Evolutionary conservation across 2,329 filamentous ascomycete genomes (phyloP).

Genomic region (Epichloe glyceriae): DNA sequence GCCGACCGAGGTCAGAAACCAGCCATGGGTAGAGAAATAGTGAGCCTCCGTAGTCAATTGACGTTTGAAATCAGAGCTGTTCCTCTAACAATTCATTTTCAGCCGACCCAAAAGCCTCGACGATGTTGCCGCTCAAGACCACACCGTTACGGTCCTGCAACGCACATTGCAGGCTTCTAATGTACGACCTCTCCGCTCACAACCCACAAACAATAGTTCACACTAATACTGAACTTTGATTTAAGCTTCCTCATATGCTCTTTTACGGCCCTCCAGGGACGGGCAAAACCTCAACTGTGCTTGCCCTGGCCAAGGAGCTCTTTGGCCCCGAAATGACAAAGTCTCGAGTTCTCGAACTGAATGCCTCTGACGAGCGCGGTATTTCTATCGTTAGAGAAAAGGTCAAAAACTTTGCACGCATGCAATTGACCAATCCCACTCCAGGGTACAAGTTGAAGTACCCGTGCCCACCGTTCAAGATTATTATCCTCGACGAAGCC

Average conservation of each 20-base stretch:
- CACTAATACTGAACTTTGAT: constrained; percentile 2
- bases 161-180: constrained; percentile 91
- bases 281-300: constrained; percentile 94
- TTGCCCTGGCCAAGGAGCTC: constrained; percentile 92
- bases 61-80: neutral
- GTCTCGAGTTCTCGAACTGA: constrained; percentile 92
- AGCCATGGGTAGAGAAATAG: constrained; percentile 99
- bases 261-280: constrained; percentile 97
- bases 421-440: constrained; percentile 78
- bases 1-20: constrained; percentile 47
- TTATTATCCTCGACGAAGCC: constrained; percentile 95
- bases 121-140: constrained; percentile 95
- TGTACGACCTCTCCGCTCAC: constrained; percentile 29
- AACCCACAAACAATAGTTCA: neutral
- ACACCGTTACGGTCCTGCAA: constrained; percentile 86
- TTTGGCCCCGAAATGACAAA: constrained; percentile 92
- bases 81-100: neutral
- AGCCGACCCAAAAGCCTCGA: constrained; percentile 88
- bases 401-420: constrained; percentile 94
- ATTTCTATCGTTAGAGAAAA: constrained; percentile 96
- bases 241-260: constrained; percentile 87
- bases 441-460: constrained; percentile 57
- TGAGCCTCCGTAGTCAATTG: constrained; percentile 29
- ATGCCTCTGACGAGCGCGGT: constrained; percentile 96
- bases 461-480: constrained; percentile 95